These are phyloP conservation scores for Pelargonium australe DNA, from an alignment of 441 rosid genomes.

Conservation along the genomic window DNA sequence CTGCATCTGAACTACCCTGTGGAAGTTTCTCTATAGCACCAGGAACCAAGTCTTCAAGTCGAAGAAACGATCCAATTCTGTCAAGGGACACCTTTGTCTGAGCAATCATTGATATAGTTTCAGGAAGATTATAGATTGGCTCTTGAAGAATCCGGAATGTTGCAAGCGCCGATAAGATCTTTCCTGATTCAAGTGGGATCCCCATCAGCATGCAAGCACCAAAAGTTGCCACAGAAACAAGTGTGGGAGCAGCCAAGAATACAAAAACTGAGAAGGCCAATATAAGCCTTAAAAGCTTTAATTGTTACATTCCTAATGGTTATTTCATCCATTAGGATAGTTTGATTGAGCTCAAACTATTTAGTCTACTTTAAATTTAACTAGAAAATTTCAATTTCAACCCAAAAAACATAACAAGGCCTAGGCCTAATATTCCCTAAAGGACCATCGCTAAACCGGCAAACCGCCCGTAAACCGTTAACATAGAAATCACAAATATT, in stretches of 20 bases:
- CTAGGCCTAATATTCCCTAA: too few species aligned
- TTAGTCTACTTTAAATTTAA: too few species aligned
- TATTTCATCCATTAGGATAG: too few species aligned
- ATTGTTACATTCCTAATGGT: too few species aligned
- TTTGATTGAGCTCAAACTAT: too few species aligned
- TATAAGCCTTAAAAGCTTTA: too few species aligned
- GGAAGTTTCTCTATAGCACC: conserved; percentile 37
- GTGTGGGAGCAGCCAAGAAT: conserved; percentile 45
- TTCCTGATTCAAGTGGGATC: conserved; percentile 52
- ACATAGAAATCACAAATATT: too few species aligned
- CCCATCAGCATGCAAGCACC: conserved; percentile 42
- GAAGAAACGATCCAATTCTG: conserved; percentile 48
- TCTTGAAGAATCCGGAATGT: conserved; percentile 53
- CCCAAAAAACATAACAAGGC: too few species aligned
- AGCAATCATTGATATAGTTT: conserved; percentile 40
- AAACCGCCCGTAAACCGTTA: too few species aligned
- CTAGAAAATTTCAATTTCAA: too few species aligned
- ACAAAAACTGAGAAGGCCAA: conserved; percentile 32
- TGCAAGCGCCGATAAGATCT: conserved; percentile 57
- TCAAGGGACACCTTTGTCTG: conserved; percentile 61
- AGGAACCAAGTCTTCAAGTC: conserved; percentile 43
- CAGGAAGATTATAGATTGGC: conserved; percentile 47
- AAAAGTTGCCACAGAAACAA: conserved; percentile 52
- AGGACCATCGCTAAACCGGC: too few species aligned
- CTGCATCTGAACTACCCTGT: too few species aligned